Conservation (phyloP, 345 rosid genomes). For the Zanthoxylum bungeanum region DNA sequence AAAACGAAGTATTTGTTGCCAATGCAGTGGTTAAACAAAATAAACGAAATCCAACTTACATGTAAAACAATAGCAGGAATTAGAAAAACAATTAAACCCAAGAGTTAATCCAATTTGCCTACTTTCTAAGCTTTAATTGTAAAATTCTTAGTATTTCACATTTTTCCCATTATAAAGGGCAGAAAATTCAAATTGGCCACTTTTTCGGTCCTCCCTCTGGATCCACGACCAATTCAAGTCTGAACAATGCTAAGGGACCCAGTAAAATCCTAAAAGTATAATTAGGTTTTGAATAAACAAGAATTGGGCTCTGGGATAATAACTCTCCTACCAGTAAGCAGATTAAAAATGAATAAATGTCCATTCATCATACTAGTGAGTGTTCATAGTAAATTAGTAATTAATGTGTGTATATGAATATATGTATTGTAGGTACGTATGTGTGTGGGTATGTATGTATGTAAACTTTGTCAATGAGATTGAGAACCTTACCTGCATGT, state of each 20-base stretch:
- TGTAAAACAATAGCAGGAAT: background rate
- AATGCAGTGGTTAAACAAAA: background rate
- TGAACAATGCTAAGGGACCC: background rate
- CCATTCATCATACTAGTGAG: background rate
- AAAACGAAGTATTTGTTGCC: background rate
- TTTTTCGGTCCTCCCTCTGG: background rate
- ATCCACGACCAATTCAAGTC: background rate
- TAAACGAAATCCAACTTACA: background rate
- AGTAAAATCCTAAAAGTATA: background rate
- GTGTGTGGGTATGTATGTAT: too few species aligned
- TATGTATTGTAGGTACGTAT: too few species aligned
- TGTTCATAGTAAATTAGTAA: background rate
- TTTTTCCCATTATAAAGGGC: background rate
- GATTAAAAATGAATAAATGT: background rate
- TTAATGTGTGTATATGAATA: too few species aligned
- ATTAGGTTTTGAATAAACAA: background rate
- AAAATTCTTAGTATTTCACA: background rate
- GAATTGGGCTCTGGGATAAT: background rate
- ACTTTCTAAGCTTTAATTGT: background rate
- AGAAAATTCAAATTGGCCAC: background rate
- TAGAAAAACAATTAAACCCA: background rate
- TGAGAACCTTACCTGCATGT: conserved; percentile 63
- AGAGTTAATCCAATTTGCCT: background rate
- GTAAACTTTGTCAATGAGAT: background rate
- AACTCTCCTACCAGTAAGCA: background rate